Base-by-base conservation (phyloP, 2,329 filamentous ascomycete species). In the Didymella exigua region DNA sequence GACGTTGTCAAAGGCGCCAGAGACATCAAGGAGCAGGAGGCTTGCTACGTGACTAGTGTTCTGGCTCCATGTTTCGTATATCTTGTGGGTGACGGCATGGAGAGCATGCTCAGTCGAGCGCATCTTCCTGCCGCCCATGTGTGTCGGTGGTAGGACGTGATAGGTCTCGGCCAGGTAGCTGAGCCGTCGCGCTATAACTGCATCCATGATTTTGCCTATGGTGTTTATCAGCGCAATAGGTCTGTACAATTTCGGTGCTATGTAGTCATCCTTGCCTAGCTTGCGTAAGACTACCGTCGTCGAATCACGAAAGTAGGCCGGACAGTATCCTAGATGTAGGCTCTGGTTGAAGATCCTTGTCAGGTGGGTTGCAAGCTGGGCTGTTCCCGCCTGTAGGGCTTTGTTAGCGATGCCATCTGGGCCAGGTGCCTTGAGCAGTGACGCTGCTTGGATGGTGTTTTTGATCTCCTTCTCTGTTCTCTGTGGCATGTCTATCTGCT, bases 11-110 rank as follows among this genome's bases (percentile, higher is more conserved):
- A 38, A 38, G 36, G 36, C 19, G 4, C 66, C 61, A 2, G 63
- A 67, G 19, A 74, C 56, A 56, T 75, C 63, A 1, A 75, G 62
- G 3, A 67, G 44, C 2, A 73, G 65, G n/a, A 75, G 55, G 21
- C 62, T 70, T n/a, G 59, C 67, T 4, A 73, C 63, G 26, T 65
- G 30, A 14, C 29, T 23, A 30, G 47, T 27, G 3, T 44, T 50
- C 23, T 51, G 34, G 36, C 60, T 62, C 62, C 49, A 73, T 44
- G 24, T 24, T 42, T 42, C 9, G 24, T 42, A 42, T 27, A 44
- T 44, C 41, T 44, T 44, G 21, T 44, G 16, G 41, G 27, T 44
- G 16, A 44, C 18, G 18, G 27, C 27, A 5, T 44, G 27, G 9
- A 33, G 27, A 21, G 41, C 41, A 27, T 44, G 27, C 18, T 44